Conservation (phyloP, 495 filamentous ascomycete genomes). For the Hypoxylon lenormandii region DNA sequence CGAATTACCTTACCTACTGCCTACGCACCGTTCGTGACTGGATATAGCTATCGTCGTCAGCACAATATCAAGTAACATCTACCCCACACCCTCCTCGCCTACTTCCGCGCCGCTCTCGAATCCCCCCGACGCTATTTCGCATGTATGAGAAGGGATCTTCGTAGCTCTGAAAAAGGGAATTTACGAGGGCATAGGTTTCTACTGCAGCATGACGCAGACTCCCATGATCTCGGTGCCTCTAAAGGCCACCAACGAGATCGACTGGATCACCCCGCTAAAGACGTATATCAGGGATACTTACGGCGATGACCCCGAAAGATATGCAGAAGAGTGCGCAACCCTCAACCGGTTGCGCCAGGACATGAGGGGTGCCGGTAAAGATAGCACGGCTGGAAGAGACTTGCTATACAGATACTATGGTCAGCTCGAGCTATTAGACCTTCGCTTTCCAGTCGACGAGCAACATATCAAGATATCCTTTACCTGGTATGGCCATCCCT, state of each 20-base stretch:
- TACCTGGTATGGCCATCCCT: slow-evolving; percentile 77
- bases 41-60: slow-evolving; percentile 8
- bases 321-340: slow-evolving; percentile 91
- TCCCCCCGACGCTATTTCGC: slow-evolving; percentile 2
- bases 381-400: slow-evolving; percentile 93
- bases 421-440: slow-evolving; percentile 91
- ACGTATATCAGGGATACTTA: slow-evolving; percentile 91
- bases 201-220: slow-evolving; percentile 72
- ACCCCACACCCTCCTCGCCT: slow-evolving; percentile 24
- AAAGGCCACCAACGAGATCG: slow-evolving; percentile 99
- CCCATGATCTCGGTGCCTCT: slow-evolving; percentile 93
- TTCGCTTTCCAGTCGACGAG: slow-evolving; percentile 96
- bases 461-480: slow-evolving; percentile 99
- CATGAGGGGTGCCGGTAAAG: slow-evolving; percentile 97
- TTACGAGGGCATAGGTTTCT: slow-evolving; percentile 9
- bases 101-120: slow-evolving; percentile 7
- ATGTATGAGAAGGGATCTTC: slow-evolving; percentile 22
- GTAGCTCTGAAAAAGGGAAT: slow-evolving; percentile 3
- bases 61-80: slow-evolving; percentile 14
- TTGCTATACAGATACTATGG: slow-evolving; percentile 97
- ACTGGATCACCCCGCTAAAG: slow-evolving; percentile 96
- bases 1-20: slow-evolving; percentile 9
- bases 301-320: slow-evolving; percentile 94
- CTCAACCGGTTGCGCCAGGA: slow-evolving; percentile 98
- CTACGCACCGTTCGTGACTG: background rate